Evolutionary conservation across 306 rosid genomes (phyloP).

Genomic region (Fragaria nilgerrensis): DNA sequence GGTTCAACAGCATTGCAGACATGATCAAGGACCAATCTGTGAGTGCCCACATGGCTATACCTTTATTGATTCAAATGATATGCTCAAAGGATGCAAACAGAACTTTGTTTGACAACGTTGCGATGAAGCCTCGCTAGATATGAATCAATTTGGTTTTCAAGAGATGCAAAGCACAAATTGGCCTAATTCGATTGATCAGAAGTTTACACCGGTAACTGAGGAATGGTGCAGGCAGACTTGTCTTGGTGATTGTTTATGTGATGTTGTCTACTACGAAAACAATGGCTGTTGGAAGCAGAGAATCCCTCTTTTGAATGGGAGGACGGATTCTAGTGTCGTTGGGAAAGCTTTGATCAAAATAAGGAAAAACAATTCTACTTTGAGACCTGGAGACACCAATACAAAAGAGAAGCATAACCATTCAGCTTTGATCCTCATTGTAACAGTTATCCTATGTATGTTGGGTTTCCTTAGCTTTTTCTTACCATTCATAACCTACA

Average conservation of each 20-base stretch:
- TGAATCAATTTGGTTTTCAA: not conserved
- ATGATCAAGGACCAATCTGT: constrained; percentile 20
- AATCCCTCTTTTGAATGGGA: constrained; percentile 22
- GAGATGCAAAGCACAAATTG: constrained; percentile 5
- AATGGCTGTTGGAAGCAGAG: constrained; percentile 14
- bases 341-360: constrained; percentile 20
- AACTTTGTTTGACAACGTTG: constrained; percentile 29
- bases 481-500: not conserved
- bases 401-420: not conserved
- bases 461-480: constrained; percentile 18
- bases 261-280: not conserved
- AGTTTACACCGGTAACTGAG: not conserved
- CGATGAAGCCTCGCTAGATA: no score
- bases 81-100: constrained; percentile 36
- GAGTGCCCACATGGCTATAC: constrained; percentile 12
- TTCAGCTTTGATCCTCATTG: constrained; percentile 16
- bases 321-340: not conserved
- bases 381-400: not conserved
- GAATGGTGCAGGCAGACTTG: constrained; percentile 24
- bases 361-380: constrained; percentile 9
- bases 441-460: constrained; percentile 23
- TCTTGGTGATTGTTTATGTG: constrained; percentile 30
- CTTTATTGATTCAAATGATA: constrained; percentile 36
- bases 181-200: not conserved
- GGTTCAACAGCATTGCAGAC: no score